Evolutionary conservation across 257 asterid species (phyloP).

Genomic region (Solanum peruvianum): DNA sequence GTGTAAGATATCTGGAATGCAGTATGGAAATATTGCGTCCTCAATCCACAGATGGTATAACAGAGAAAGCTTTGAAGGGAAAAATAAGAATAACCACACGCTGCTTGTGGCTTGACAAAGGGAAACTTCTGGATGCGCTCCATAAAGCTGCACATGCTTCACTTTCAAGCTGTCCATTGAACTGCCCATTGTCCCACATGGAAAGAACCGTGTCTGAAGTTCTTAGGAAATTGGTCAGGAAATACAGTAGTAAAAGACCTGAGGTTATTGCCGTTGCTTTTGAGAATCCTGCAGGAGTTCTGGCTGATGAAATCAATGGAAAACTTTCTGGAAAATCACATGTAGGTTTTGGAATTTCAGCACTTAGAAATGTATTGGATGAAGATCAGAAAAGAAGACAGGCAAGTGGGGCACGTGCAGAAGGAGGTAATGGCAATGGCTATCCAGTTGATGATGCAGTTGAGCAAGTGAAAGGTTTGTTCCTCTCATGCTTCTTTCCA

Average conservation of each 20-base stretch:
- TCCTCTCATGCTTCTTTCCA: conserved; percentile 1
- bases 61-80: conserved; percentile 61
- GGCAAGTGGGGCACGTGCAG: conserved; percentile 30
- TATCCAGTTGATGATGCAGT: conserved; percentile 18
- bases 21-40: conserved; percentile 98
- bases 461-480: conserved; percentile 50
- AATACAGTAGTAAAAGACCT: conserved; percentile 90
- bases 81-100: conserved; percentile 94
- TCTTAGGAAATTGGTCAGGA: conserved; percentile 84
- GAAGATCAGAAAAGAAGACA: conserved; percentile 29
- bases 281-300: conserved; percentile 80
- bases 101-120: conserved; percentile 98
- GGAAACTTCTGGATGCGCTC: conserved; percentile 92
- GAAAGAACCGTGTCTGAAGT: conserved; percentile 90
- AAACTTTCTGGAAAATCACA: conserved; percentile 56
- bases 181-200: conserved; percentile 74
- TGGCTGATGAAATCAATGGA: conserved; percentile 70
- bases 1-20: conserved; percentile 11
- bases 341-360: conserved; percentile 31
- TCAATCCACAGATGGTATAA: conserved; percentile 25
- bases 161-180: conserved; percentile 81
- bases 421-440: conserved; percentile 24
- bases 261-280: conserved; percentile 79
- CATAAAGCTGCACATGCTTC: conserved; percentile 97
- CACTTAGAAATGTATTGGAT: conserved; percentile 50